These are phyloP conservation scores for Ophiognomonia clavigignenti-juglandacearum DNA, from an alignment of 2,329 filamentous ascomycete genomes.

Conservation along the genomic window DNA sequence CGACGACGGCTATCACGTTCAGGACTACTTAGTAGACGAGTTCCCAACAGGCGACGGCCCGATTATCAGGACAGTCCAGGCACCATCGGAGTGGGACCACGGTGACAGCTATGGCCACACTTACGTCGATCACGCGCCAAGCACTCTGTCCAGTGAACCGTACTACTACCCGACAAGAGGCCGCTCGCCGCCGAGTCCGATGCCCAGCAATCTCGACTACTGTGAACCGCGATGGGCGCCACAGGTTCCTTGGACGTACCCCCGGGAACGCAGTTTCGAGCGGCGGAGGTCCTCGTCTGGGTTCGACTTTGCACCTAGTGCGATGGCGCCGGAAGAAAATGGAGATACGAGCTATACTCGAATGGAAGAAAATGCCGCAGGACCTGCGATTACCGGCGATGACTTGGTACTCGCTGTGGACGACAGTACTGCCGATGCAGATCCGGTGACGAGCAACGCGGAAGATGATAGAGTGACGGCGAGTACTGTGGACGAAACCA, in stretches of 20 bases:
- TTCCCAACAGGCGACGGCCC: slow-evolving; percentile 29
- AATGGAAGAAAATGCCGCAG: not conserved
- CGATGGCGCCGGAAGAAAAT: not conserved
- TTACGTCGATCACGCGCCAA: slow-evolving; percentile 29
- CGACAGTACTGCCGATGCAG: not conserved
- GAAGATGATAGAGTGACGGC: slow-evolving; percentile 1
- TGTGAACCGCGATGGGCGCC: slow-evolving; percentile 26
- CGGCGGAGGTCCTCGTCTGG: slow-evolving; percentile 31
- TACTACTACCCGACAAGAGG: slow-evolving; percentile 44
- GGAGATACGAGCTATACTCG: not conserved
- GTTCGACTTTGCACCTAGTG: slow-evolving; percentile 31
- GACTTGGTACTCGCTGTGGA: not conserved
- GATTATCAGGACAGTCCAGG: slow-evolving; percentile 35
- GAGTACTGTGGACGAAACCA: not conserved
- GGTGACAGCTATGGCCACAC: slow-evolving; percentile 28
- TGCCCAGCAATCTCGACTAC: slow-evolving; percentile 38
- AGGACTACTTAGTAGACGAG: slow-evolving; percentile 34
- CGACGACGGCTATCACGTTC: slow-evolving; percentile 34
- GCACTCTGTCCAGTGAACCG: slow-evolving; percentile 33
- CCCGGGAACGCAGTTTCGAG: slow-evolving; percentile 4
- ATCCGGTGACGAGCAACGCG: not conserved
- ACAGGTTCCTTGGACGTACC: slow-evolving; percentile 20
- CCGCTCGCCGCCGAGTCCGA: slow-evolving; percentile 48
- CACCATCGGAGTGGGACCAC: slow-evolving; percentile 39
- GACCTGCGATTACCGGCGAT: not conserved